Conservation (phyloP, 345 rosid genomes). For the Aurinia saxatilis region DNA sequence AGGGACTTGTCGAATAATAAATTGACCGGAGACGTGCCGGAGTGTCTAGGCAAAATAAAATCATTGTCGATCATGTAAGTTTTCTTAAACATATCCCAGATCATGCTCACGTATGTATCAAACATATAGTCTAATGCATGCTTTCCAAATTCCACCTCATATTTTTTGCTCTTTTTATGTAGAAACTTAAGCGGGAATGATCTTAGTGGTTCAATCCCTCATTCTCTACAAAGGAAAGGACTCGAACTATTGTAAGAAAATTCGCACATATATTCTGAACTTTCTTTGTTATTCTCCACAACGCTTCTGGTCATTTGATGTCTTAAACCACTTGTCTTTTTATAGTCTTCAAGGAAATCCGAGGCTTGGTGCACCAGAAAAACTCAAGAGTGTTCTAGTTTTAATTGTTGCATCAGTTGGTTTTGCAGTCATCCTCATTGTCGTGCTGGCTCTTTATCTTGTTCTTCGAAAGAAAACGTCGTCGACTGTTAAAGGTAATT, state of each 20-base stretch:
- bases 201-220: no score
- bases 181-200: no score
- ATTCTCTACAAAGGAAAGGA: no score
- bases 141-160: no score
- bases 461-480: conserved; percentile 12
- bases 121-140: no score
- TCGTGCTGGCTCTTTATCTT: not conserved
- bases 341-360: conserved; percentile 20
- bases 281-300: no score
- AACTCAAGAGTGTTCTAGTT: not conserved
- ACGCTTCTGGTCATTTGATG: no score
- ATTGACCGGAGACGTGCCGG: conserved; percentile 29
- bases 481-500: not conserved
- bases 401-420: conserved; percentile 24
- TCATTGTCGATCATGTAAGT: conserved; percentile 31
- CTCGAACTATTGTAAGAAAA: no score
- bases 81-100: not conserved
- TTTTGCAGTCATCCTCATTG: not conserved
- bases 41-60: conserved; percentile 15
- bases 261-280: not conserved
- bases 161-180: no score
- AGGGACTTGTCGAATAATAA: conserved; percentile 37
- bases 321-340: not conserved
- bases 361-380: conserved; percentile 14
- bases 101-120: no score